Evolutionary conservation across 805 yeast species (phyloP), one percentile per base, ranked within the genome.

Genomic region (Phaffomyces thermotolerans): DNA sequence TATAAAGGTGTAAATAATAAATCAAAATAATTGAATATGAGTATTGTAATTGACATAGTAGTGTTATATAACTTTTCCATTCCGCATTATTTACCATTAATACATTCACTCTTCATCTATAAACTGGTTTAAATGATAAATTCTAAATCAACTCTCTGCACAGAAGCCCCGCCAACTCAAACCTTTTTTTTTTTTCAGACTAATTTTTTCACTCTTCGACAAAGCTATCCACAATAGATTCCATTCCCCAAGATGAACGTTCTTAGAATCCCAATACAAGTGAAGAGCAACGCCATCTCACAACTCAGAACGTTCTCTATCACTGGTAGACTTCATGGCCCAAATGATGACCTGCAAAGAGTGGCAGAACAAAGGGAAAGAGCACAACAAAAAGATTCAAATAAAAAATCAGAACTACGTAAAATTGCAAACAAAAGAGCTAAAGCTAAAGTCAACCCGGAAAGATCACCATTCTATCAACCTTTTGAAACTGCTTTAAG

Each of bases 401-500:
- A 51, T 18, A 52, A 51, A 43, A 69, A 65, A 51, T 57, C 60
- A 44, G 69, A 65, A 49, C 40, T 65, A 15, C 64, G 68, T 50
- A 62, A 59, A 48, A 53, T 62, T 54, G 62, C 66, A 5, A 62
- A 61, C 40, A 59, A 62, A 42, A 64, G 65, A 53, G 57, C 60
- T 2, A 56, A 58, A 36, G 74, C 74, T n/a, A 66, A 65, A 46
- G 50, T 52, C 15, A 65, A 69, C 17, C 66, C 81, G 61, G 48
- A 73, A 71, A 46, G 65, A 52, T 59, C 64, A 50, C 90, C 90
- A 2, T 67, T 84, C 43, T 82, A 78, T 58, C 78, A 85, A 84
- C 80, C 77, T 40, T 71, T 88, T 8, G 76, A 84, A 6, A 63
- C 67, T 27, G 96, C 97, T 2, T 63, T 88, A 62, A 73, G 84